Conservation (phyloP, 768 basidiomycete species). For the Dentipellis fragilis region DNA sequence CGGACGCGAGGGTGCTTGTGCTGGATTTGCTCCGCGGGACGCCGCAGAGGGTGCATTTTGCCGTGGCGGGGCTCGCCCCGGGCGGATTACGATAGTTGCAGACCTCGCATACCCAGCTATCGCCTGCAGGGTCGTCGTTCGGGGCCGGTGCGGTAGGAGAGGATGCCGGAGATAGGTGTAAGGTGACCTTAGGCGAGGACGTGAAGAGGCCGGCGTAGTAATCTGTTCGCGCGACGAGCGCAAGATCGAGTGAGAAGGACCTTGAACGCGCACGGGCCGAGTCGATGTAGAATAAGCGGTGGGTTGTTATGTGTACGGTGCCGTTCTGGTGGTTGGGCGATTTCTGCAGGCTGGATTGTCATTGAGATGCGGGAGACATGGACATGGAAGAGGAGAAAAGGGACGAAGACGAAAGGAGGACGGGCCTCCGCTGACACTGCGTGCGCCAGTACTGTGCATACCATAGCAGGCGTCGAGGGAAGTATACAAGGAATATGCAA, state of each 20-base stretch:
- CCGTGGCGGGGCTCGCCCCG: conserved; percentile 57
- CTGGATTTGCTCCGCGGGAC: conserved; percentile 44
- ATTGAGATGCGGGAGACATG: conserved; percentile 15
- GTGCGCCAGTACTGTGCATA: too few relatives aligned
- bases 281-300: conserved; percentile 80
- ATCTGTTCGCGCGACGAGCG: conserved; percentile 64
- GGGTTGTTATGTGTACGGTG: conserved; percentile 62
- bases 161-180: conserved; percentile 39
- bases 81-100: conserved; percentile 79
- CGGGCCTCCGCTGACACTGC: too few relatives aligned
- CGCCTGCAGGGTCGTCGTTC: conserved; percentile 23
- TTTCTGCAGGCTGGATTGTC: conserved; percentile 61
- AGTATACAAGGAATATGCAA: too few relatives aligned
- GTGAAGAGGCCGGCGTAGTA: conserved; percentile 86
- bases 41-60: conserved; percentile 74
- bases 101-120: conserved; percentile 80
- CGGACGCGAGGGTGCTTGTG: conserved; percentile 15
- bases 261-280: conserved; percentile 31
- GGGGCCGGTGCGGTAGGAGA: conserved; percentile 15
- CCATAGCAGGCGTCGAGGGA: too few relatives aligned
- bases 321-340: conserved; percentile 71
- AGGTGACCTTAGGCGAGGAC: conserved; percentile 81
- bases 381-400: neutral
- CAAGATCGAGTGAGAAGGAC: conserved; percentile 64
- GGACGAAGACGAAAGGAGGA: neutral